Base-by-base conservation (phyloP, 352 stramenopile species). In the Pythium biforme region DNA sequence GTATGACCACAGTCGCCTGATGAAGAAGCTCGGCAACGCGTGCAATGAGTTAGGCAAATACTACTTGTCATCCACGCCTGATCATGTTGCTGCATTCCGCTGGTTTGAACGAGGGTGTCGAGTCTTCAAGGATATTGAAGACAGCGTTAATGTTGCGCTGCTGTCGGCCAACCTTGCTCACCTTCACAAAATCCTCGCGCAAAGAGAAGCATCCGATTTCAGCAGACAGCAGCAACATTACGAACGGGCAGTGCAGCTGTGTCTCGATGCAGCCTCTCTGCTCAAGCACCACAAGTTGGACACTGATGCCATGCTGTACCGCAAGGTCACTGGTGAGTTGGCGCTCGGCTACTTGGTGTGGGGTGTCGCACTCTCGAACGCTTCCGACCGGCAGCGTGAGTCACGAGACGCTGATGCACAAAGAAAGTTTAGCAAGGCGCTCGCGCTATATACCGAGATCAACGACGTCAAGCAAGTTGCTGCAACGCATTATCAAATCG, bases 1-100 rank as follows among this genome's bases (percentile, higher is more conserved):
- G 11, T 23, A 33, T 22, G 17, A 20, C 51, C n/a, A 51, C 73
- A 94, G 85, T 29, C 58, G 86, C 39, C 57, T 95, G 54, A 91
- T 95, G 82, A 95, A 93, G 62, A 95, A 95, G 47, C 66, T 95
- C 0, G 86, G 86, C n/a, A 95, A 95, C 31, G 77, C 83, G 1
- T 90, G 82, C 39, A 95, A 95, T 56, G 86, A 95, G 59, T 62
- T 90, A 1, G 86, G 83, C 20, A 95, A 95, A 49, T 83, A 84
- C 59, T 91, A 75, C 23, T 61, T 92, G 11, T 74, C 67, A 1
- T 39, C 25, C 0, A 78, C 77, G 1, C 73, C 56, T 19, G 53
- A 88, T 46, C 80, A 88, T 40, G 62, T 77, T 20, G 64, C 77
- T 57, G 83, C 86, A 0, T 95, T 89, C 43, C 57, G 60, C 15